Evolutionary conservation across 495 filamentous ascomycete species (phyloP), one percentile per base, ranked within the genome.

Genomic region (Penicillium verhagenii): DNA sequence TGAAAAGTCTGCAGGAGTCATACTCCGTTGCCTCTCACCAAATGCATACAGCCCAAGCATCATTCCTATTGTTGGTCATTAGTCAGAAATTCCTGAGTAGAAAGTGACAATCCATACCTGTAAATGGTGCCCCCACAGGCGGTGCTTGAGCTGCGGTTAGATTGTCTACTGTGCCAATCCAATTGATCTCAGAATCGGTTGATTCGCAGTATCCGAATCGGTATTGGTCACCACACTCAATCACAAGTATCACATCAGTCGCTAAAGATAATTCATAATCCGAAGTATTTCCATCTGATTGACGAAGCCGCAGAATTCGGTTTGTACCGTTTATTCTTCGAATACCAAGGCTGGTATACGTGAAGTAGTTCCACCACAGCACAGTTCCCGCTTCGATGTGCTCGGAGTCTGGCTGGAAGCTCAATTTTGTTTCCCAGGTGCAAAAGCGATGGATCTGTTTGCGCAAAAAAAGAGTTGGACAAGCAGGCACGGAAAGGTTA

Each of bases 1-100:
- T 19, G 50, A 50, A 59, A 79, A 77, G 45, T 77, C 76, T 2
- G 74, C 76, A 7, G 76, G 72, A 16, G 50, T 58, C 35, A 72
- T 53, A 35, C 68, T 71, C n/a, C 62, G 52, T 31, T 77, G 71
- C 0, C 64, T 56, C 31, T 75, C 70, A 11, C 73, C 74, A 64
- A 74, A 74, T n/a, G 70, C 56, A 61, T 79, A 79, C 18, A 77
- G 10, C 1, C 76, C 74, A 29, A 76, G 52, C 74, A 77, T 74
- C 65, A 74, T 60, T 13, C 57, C 57, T 21, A 23, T 28, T 13
- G 26, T 4, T 3, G 9, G 21, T 28, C 26, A 28, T 6, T 28
- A 28, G 26, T 28, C n/a, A n/a, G n/a, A n/a, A 28, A 28, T 28
- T 28, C 26, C 6, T 28, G 1, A 9, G 6, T 28, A 28, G 26